phyloP scores from a whole-genome alignment of 495 filamentous ascomycete genomes.

The Lasiosphaeria hispida region DNA sequence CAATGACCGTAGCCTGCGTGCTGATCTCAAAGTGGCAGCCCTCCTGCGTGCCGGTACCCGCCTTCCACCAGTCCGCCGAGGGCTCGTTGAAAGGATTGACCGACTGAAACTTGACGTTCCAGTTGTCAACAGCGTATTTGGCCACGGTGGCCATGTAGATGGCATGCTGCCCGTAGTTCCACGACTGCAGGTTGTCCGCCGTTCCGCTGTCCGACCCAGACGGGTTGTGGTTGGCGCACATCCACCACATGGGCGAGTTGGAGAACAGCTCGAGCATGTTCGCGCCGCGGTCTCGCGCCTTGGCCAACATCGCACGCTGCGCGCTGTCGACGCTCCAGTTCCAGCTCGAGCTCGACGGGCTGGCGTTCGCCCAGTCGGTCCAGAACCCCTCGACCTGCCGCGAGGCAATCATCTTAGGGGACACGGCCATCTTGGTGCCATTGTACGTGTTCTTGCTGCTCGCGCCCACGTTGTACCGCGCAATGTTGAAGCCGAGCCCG shows the following conservation, averaged over 20 bases:
- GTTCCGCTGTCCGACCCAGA: conserved; percentile 30
- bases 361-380: conserved; percentile 31
- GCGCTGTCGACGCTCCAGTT: conserved; percentile 32
- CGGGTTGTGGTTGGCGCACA: conserved; percentile 40
- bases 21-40: conserved; percentile 33
- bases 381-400: conserved; percentile 40
- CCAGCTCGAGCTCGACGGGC: conserved; percentile 26
- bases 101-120: conserved; percentile 32
- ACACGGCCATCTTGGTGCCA: conserved; percentile 34
- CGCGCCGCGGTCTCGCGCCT: conserved; percentile 32
- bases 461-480: conserved; percentile 40
- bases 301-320: conserved; percentile 35
- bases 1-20: conserved; percentile 28
- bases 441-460: conserved; percentile 33
- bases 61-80: conserved; percentile 38
- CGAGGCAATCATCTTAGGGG: conserved; percentile 33
- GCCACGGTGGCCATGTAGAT: conserved; percentile 42
- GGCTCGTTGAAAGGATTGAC: conserved; percentile 44
- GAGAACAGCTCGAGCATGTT: conserved; percentile 40
- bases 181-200: conserved; percentile 35
- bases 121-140: conserved; percentile 33
- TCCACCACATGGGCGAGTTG: conserved; percentile 45
- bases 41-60: conserved; percentile 34
- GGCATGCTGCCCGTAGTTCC: conserved; percentile 37
- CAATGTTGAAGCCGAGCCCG: conserved; percentile 41